Percentiles rank a stretch among this genome's conserved stretches.
These are phyloP conservation scores for Paramecium sexaurelia DNA, from an alignment of 73 alveolate species.

Conservation along the genomic window DNA sequence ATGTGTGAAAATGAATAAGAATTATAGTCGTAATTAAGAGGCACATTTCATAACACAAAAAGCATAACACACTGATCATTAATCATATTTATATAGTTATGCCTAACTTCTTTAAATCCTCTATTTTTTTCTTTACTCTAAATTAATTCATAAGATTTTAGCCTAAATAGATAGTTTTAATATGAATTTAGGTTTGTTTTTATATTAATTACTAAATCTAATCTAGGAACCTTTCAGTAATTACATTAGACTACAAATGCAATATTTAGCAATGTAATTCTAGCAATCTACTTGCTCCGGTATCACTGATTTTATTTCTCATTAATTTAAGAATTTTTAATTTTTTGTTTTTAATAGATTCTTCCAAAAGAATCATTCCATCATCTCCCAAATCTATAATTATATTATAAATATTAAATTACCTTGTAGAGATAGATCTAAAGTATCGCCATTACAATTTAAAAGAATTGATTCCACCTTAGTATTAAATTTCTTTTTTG, in stretches of 20 bases:
- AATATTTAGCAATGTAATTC: not conserved
- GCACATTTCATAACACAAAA: constrained; percentile 47
- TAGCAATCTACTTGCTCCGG: constrained; percentile 35
- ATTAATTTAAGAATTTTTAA: constrained; percentile 10
- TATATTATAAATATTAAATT: not conserved
- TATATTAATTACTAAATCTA: not conserved
- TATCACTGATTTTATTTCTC: constrained; percentile 46
- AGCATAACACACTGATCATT: constrained; percentile 39
- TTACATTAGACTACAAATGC: constrained; percentile 46
- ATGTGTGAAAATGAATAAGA: constrained; percentile 46
- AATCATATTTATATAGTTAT: constrained; percentile 22
- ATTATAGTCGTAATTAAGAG: constrained; percentile 12
- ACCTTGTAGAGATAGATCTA: constrained; percentile 16
- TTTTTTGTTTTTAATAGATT: not conserved
- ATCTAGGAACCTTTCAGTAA: constrained; percentile 51
- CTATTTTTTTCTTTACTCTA: constrained; percentile 53
- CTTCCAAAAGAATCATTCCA: constrained; percentile 6
- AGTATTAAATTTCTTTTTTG: constrained; percentile 17
- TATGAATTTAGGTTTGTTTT: not conserved
- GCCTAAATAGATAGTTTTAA: constrained; percentile 4
- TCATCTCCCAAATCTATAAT: constrained; percentile 44
- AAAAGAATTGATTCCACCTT: not conserved
- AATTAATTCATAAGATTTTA: constrained; percentile 38
- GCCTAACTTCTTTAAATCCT: constrained; percentile 37
- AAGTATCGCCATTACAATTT: not conserved